Evolutionary conservation across 2,329 filamentous ascomycete genomes (phyloP).

Genomic region (Beauveria sp.): DNA sequence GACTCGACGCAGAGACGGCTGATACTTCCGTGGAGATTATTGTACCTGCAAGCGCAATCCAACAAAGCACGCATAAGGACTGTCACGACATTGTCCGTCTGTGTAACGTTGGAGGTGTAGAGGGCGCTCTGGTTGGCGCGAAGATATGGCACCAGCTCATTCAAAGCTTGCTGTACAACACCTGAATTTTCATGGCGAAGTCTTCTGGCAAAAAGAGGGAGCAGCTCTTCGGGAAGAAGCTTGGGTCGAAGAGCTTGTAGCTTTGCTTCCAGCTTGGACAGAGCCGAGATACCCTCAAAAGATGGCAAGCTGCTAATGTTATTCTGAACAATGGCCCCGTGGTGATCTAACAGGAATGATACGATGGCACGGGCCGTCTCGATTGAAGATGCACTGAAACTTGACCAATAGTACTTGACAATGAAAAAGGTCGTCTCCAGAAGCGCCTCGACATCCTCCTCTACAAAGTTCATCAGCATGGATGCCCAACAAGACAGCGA

Average conservation of each 20-base stretch:
- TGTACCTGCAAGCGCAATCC: conserved; percentile 78
- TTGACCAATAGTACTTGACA: conserved; percentile 71
- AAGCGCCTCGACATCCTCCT: conserved; percentile 70
- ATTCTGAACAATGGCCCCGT: conserved; percentile 53
- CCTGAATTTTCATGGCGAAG: conserved; percentile 76
- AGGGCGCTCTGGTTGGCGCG: conserved; percentile 66
- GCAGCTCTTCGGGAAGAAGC: conserved; percentile 44
- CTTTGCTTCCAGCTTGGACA: conserved; percentile 60
- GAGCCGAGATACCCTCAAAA: conserved; percentile 58
- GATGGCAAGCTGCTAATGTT: conserved; percentile 73
- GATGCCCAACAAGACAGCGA: conserved; percentile 80
- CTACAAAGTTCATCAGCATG: conserved; percentile 66
- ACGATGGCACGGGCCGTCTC: conserved; percentile 56
- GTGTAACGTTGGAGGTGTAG: conserved; percentile 70
- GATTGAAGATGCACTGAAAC: conserved; percentile 55
- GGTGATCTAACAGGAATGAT: conserved; percentile 53
- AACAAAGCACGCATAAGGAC: conserved; percentile 69
- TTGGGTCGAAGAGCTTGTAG: conserved; percentile 56
- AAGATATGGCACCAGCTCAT: conserved; percentile 69
- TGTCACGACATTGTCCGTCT: conserved; percentile 69
- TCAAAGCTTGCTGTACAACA: conserved; percentile 74
- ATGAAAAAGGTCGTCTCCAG: conserved; percentile 87
- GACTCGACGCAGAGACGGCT: conserved; percentile 69
- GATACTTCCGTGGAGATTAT: conserved; percentile 58
- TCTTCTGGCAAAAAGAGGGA: conserved; percentile 65